Evolutionary conservation across 768 basidiomycete genomes (phyloP), one percentile per base, ranked within the genome.

Genomic region (Termitomyces sp.): DNA sequence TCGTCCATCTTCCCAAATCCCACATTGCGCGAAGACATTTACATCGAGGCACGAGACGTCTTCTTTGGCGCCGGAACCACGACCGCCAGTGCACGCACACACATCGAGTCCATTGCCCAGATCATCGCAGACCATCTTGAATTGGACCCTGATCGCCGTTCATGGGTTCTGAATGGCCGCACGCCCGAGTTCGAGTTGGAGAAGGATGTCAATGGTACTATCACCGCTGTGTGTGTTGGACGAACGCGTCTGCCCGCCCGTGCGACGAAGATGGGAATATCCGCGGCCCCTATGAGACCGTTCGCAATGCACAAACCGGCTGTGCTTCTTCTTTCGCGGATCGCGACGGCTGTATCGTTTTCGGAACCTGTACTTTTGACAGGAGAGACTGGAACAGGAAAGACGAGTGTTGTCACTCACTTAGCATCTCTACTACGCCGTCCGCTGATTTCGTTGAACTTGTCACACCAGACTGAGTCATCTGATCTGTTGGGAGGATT

Each of bases 311-410:
- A 98, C 64, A 83, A 84, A 54, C 94, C 94, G 0, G 94, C 94
- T 0, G 71, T 89, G 0, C 71, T 81, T 30, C 76, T 98, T 3
- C 79, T 98, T 34, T 89, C 91, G 21, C 83, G 91, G 16, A 86
- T 98, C 37, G 83, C 85, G 2, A 85, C 83, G 21, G 82, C 88
- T 0, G 76, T 94, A 45, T 77, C 85, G 0, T 75, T 88, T 45
- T 72, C 72, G 14, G 97, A 99, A 66, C 94, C 97, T 5, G 76
- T 95, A 5, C 79, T 99, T 8, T 79, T 99, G 25, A 94, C 94
- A 0, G 97, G 97, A 45, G 97, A 99, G 75, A 99, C 97, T 2
- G 97, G 97, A n/a, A 99, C 97, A 1, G 97, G 97, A 14, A 99
- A 99, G 72, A 99, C 97, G 0, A 95, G 94, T 52, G 81, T 85